phyloP scores from a whole-genome alignment of 2,329 filamentous ascomycete species.

The Juglanconis juglandina region DNA sequence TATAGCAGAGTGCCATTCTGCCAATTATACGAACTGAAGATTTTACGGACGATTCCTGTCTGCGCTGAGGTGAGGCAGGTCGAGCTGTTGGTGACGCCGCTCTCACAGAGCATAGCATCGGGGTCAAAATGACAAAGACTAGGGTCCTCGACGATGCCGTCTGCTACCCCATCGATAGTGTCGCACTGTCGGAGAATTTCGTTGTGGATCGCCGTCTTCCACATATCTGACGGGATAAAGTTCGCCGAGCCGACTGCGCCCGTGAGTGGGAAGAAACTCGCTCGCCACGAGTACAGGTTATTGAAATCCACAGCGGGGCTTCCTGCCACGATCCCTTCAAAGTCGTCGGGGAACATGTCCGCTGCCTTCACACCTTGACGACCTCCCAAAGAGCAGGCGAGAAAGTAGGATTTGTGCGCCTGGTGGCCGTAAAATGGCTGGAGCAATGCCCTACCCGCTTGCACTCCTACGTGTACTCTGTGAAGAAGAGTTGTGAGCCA shows the following conservation, averaged over 20 bases:
- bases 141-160: slow-evolving; percentile 22
- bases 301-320: slow-evolving; percentile 38
- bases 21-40: slow-evolving; percentile 25
- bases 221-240: slow-evolving; percentile 38
- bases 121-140: slow-evolving; percentile 19
- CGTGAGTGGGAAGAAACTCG: slow-evolving; percentile 40
- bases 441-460: slow-evolving; percentile 43
- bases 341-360: slow-evolving; percentile 52
- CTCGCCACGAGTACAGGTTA: slow-evolving; percentile 32
- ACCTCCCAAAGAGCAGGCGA: slow-evolving; percentile 59
- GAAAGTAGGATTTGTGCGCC: slow-evolving; percentile 47
- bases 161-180: slow-evolving; percentile 16
- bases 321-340: slow-evolving; percentile 54
- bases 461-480: slow-evolving; percentile 44
- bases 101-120: slow-evolving; percentile 12
- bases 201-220: slow-evolving; percentile 32
- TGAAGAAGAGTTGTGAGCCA: background rate
- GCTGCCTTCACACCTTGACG: slow-evolving; percentile 54
- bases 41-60: slow-evolving; percentile 11
- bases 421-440: slow-evolving; percentile 42
- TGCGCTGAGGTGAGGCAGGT: slow-evolving; percentile 25
- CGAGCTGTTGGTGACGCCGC: slow-evolving; percentile 15
- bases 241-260: slow-evolving; percentile 36
- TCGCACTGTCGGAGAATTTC: slow-evolving; percentile 29
- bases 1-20: slow-evolving; percentile 15